A percentile compares a stretch with the other conserved stretches of the same genome.
These are phyloP conservation scores for Meyerozyma elateridarum DNA, from an alignment of 1,139 yeast genomes.

Conservation along the genomic window DNA sequence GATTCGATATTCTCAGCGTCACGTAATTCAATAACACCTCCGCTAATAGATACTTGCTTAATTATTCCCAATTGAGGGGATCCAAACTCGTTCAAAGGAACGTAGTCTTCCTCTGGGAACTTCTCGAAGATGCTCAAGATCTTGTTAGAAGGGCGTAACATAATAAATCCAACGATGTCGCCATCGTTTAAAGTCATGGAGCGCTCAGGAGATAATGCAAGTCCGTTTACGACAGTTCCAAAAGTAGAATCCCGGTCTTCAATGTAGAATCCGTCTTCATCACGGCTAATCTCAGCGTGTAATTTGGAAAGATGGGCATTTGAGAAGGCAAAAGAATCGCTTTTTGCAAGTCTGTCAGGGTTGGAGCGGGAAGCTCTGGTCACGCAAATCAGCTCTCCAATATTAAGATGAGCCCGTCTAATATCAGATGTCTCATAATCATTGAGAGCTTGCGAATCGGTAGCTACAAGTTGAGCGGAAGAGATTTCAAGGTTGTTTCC, in stretches of 20 bases:
- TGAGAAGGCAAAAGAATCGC: conserved; percentile 10
- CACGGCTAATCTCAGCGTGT: conserved; percentile 9
- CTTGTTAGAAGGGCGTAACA: conserved; percentile 24
- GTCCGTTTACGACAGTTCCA: conserved; percentile 34
- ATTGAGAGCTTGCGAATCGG: too few relatives aligned
- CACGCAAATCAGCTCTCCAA: neutral
- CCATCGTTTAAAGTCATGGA: conserved; percentile 18
- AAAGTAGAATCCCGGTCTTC: conserved; percentile 34
- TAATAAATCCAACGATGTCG: conserved; percentile 30
- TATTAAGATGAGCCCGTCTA: neutral
- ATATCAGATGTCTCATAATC: too few relatives aligned
- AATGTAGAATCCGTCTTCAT: conserved; percentile 19
- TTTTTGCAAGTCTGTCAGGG: conserved; percentile 9
- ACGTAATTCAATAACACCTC: neutral
- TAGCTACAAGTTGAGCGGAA: too few relatives aligned
- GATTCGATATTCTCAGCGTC: conserved; percentile 6
- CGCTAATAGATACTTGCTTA: neutral
- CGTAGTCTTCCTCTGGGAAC: conserved; percentile 7
- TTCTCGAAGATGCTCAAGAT: conserved; percentile 16
- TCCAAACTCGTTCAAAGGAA: conserved; percentile 22
- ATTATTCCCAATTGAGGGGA: conserved; percentile 21
- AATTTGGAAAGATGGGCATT: conserved; percentile 12
- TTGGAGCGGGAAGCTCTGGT: conserved; percentile 11
- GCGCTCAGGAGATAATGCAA: conserved; percentile 19
- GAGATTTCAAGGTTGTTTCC: too few relatives aligned